Percentiles rank a stretch among this genome's conserved stretches.
Conservation (phyloP, 495 filamentous ascomycete species). For the Penicillium atrosanguineum region DNA sequence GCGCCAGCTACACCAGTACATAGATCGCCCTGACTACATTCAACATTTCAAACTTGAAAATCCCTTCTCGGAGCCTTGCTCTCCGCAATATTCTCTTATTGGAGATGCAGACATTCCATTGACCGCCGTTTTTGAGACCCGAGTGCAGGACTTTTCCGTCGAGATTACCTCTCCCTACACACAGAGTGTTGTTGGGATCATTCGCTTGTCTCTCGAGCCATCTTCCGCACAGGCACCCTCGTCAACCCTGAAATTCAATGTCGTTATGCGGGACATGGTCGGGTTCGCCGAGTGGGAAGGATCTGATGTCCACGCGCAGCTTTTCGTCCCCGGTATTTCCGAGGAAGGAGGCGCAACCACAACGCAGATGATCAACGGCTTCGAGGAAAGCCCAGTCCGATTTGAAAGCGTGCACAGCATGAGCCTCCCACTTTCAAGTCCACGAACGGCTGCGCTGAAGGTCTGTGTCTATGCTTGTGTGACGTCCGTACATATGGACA, state of each 20-base stretch:
- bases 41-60: conserved; percentile 61
- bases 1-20: conserved; percentile 95
- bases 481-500: conserved; percentile 92
- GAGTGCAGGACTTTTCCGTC: conserved; percentile 89
- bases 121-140: conserved; percentile 88
- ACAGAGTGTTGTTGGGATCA: conserved; percentile 79
- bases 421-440: conserved; percentile 87
- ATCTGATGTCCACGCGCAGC: conserved; percentile 90
- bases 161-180: conserved; percentile 94
- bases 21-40: conserved; percentile 89
- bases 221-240: conserved; percentile 90
- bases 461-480: conserved; percentile 94
- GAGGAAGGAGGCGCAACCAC: conserved; percentile 91
- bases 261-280: conserved; percentile 96
- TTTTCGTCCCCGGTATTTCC: conserved; percentile 89
- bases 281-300: conserved; percentile 97
- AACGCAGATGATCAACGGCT: conserved; percentile 90
- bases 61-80: conserved; percentile 84
- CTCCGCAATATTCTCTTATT: conserved; percentile 87
- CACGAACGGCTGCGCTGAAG: conserved; percentile 70
- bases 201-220: conserved; percentile 87
- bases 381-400: conserved; percentile 89
- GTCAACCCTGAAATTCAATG: conserved; percentile 94
- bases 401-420: conserved; percentile 99
- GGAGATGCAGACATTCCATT: conserved; percentile 94